Base-by-base conservation (phyloP, 2,329 filamentous ascomycete genomes). In the Aspergillus eucalypticola region DNA sequence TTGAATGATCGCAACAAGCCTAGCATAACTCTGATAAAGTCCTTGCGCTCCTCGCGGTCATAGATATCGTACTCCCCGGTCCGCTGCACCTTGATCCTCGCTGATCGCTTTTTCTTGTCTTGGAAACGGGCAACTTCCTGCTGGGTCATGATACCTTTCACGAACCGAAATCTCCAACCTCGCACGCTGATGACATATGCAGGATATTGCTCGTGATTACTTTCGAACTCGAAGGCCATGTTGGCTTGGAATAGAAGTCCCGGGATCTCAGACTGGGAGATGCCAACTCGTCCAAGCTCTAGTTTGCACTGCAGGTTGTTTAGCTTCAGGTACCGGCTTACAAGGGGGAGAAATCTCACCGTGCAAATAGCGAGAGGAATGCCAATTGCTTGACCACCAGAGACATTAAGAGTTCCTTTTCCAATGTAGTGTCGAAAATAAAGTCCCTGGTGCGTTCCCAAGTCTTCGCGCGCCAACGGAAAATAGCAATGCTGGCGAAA, bases 261-360 rank as follows among this genome's bases (percentile, higher is more conserved):
- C 8, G 54, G 53, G 25, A 60, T 56, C 38, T 60, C 53, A 32
- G 51, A 56, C 39, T 19, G 23, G 19, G 53, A 54, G 21, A 56
- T 57, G 10, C 54, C 46, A n/a, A 15, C n/a, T 42, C 23, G 21
- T n/a, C 39, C 58, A 10, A 19, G 3, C 10, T 21, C 2, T n/a
- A 15, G 13, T 32, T 60, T 60, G 13, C 21, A 46, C 58, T 60
- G 58, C 32, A 19, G 17, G 17, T 23, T 21, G 19, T 11, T 52
- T 8, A 52, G 32, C 29, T 39, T 15, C 32, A 21, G 29, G n/a
- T 21, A 35, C 11, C 17, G 6, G 10, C 8, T 25, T 6, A 19
- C 8, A 8, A 35, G 19, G 6, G 7, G 29, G 5, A 52, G 3
- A 17, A 27, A 19, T 39, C 51, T 17, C 8, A 53, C 51, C 1